Percentiles rank a stretch among this genome's conserved stretches.
Conservation (phyloP, 1,284 basidiomycete species). For the Ganoderma sinense region DNA sequence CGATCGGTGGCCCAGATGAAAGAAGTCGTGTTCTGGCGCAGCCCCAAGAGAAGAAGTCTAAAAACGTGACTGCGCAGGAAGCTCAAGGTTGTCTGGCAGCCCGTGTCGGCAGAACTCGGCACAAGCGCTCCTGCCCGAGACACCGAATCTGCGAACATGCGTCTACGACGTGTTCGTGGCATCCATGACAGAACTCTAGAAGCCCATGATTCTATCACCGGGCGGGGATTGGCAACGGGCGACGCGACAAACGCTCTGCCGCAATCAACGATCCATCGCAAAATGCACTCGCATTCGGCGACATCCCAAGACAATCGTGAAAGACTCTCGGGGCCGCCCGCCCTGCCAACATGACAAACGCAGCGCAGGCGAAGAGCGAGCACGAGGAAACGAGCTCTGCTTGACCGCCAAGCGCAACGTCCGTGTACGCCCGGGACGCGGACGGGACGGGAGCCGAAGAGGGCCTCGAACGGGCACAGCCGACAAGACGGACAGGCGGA, state of each 20-base stretch:
- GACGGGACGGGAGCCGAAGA: slow-evolving; percentile 6
- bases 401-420: not conserved
- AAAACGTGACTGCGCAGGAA: not conserved
- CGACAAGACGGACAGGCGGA: slow-evolving; percentile 20
- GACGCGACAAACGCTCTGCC: slow-evolving; percentile 9
- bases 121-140: not conserved
- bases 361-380: not conserved
- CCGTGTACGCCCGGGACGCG: slow-evolving; percentile 7
- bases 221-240: slow-evolving; percentile 5
- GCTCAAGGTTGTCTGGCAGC: not conserved
- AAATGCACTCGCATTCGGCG: not conserved
- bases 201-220: slow-evolving; percentile 19
- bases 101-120: not conserved
- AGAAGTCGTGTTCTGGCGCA: not conserved
- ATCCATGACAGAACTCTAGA: slow-evolving; percentile 20
- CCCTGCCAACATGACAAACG: too few relatives aligned
- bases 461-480: slow-evolving; percentile 4
- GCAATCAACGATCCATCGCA: slow-evolving; percentile 2
- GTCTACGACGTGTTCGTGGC: slow-evolving; percentile 7
- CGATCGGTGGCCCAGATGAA: too few relatives aligned
- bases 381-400: not conserved
- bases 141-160: slow-evolving; percentile 7
- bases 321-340: too few relatives aligned
- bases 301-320: too few relatives aligned
- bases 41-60: not conserved